Evolutionary conservation across 257 asterid genomes (phyloP), one percentile per base, ranked within the genome.

Genomic region (Plantago elongata): DNA sequence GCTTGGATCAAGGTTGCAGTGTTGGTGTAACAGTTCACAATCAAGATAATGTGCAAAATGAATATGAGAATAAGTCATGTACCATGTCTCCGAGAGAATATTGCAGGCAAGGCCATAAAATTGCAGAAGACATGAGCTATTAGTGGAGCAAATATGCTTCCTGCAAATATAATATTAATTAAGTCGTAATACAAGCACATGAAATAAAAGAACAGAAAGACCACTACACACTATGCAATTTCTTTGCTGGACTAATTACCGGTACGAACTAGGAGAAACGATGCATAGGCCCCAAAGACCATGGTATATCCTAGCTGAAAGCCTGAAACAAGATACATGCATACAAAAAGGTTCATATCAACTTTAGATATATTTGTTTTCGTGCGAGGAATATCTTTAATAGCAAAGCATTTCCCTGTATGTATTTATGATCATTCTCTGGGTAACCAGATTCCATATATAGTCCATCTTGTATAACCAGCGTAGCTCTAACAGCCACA

Each of bases 271-370:
- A 87, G 79, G 69, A 93, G 85, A 83, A 89, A 93, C 12, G 97
- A 87, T 0, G 96, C 97, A 71, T 85, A 93, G 12, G 90, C 84
- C 72, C 99, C 97, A 66, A 93, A 89, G 66, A 93, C 72, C 69
- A 89, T 88, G 43, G 96, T 93, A 83, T 93, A 93, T 66, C 89
- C 92, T 47, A 89, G 83, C 83, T 93, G 99, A 83, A 89, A 81
- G 73, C 95, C 99, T 92, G 82, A 69, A 75, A 60, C 61, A 40
- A 45, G 56, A 67, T 3, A 34, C 40, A 34, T 34, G 40, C 40
- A 34, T 3, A 34, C 40, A 34, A 5, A 34, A 6, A 34, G 40
- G 40, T 34, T 34, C 40, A 54, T 5, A 54, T 54, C 1, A 50
- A 17, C 38, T 52, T 52, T 0, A 11, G 13, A 9, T 52, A 13